A percentile compares a stretch with the other conserved stretches of the same genome.
phyloP scores from a whole-genome alignment of 1,284 basidiomycete species.

The Leccinum subatratum region DNA sequence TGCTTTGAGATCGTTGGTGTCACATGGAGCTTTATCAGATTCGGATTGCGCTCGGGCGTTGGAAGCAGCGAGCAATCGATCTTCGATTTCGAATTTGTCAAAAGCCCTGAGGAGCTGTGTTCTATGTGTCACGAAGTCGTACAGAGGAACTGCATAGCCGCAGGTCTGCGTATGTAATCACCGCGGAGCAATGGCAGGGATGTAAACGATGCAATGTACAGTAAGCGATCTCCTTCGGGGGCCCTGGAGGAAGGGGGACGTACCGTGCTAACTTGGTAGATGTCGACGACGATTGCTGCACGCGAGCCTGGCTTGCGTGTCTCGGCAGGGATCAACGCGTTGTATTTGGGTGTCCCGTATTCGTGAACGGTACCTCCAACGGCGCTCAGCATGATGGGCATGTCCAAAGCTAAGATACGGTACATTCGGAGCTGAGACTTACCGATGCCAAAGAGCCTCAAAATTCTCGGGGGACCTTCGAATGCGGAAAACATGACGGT shows the following conservation, averaged over 20 bases:
- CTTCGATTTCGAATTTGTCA: conserved; percentile 31
- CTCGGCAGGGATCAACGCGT: conserved; percentile 38
- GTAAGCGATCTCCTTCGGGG: conserved; percentile 1
- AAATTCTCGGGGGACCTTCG: conserved; percentile 48
- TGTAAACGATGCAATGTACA: neutral
- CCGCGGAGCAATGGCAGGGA: neutral
- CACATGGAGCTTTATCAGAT: neutral
- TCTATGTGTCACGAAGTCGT: conserved; percentile 43
- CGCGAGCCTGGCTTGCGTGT: conserved; percentile 49
- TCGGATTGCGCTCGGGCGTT: neutral
- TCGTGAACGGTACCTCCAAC: conserved; percentile 45
- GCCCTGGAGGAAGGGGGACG: conserved; percentile 18
- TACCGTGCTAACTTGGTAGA: conserved; percentile 51
- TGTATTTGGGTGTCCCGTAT: conserved; percentile 50
- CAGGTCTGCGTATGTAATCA: conserved; percentile 40
- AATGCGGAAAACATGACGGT: conserved; percentile 54
- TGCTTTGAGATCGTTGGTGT: conserved; percentile 9
- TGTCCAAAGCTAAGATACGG: neutral
- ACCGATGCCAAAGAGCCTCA: conserved; percentile 50
- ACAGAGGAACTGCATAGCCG: conserved; percentile 51
- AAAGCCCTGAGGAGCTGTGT: conserved; percentile 35
- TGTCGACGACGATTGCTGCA: conserved; percentile 46
- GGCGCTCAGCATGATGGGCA: conserved; percentile 5
- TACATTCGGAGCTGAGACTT: neutral
- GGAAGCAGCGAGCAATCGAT: conserved; percentile 15